Evolutionary conservation across 805 yeast species (phyloP).

Genomic region (Komagataella pastoris): DNA sequence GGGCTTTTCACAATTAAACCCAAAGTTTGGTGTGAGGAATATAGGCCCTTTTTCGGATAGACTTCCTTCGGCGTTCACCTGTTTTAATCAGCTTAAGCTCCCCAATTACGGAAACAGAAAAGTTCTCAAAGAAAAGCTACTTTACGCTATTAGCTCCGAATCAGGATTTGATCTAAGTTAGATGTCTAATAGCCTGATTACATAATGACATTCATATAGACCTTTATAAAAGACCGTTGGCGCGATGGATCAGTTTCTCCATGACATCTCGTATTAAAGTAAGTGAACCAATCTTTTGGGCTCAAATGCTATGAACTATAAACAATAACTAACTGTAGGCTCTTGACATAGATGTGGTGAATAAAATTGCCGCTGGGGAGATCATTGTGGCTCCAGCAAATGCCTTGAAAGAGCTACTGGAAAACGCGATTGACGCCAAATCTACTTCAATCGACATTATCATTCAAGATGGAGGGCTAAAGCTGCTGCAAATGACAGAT

Average conservation of each 20-base stretch:
- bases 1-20: slow-evolving; percentile 66
- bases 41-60: slow-evolving; percentile 42
- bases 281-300: neutral
- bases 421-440: slow-evolving; percentile 83
- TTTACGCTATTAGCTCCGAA: slow-evolving; percentile 68
- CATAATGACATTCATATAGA: neutral
- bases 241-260: neutral
- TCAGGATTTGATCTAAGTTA: slow-evolving; percentile 81
- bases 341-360: slow-evolving; percentile 63
- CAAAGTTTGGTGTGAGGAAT: slow-evolving; percentile 69
- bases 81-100: slow-evolving; percentile 74
- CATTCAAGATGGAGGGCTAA: slow-evolving; percentile 88
- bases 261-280: neutral
- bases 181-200: neutral
- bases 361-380: slow-evolving; percentile 95
- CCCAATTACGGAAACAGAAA: slow-evolving; percentile 68
- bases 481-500: slow-evolving; percentile 75
- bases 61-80: slow-evolving; percentile 87
- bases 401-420: slow-evolving; percentile 86
- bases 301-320: neutral
- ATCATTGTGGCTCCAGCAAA: slow-evolving; percentile 88
- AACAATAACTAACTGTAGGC: neutral
- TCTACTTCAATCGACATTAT: slow-evolving; percentile 62
- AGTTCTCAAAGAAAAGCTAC: slow-evolving; percentile 43
- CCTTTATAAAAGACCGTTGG: neutral